Evolutionary conservation across 352 stramenopile genomes (phyloP).

Genomic region (Globisporangium apiculatum): DNA sequence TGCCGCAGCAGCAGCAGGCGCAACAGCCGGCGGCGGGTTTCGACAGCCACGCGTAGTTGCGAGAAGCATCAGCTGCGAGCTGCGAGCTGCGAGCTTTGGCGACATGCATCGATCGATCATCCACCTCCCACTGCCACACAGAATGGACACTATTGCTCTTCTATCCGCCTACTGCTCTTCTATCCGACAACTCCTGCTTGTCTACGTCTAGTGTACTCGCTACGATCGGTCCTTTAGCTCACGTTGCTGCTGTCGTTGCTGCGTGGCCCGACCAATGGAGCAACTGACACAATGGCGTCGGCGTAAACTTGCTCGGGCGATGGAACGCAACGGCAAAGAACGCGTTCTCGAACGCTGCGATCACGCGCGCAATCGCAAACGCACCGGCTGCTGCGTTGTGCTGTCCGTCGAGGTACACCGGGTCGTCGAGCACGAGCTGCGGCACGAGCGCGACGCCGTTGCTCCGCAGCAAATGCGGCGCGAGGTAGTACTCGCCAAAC

Average conservation of each 20-base stretch:
- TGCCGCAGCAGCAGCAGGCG: constrained; percentile 6
- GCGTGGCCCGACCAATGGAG: constrained; percentile 70
- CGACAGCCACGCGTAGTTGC: constrained; percentile 6
- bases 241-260: constrained; percentile 2
- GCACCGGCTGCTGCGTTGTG: constrained; percentile 73
- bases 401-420: constrained; percentile 65
- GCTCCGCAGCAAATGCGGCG: constrained; percentile 28
- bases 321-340: constrained; percentile 78
- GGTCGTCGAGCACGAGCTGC: constrained; percentile 80
- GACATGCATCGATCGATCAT: neutral
- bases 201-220: constrained; percentile 1
- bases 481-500: constrained; percentile 74
- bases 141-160: neutral
- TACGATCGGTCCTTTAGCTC: no score
- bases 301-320: constrained; percentile 62
- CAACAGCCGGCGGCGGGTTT: constrained; percentile 1
- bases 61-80: neutral
- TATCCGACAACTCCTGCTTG: neutral
- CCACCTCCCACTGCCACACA: neutral
- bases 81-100: neutral
- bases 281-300: constrained; percentile 70
- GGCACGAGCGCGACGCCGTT: constrained; percentile 47
- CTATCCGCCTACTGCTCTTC: neutral
- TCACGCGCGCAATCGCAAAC: constrained; percentile 72
- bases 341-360: constrained; percentile 73